Evolutionary conservation across 768 basidiomycete species (phyloP), one percentile per base, ranked within the genome.

Genomic region (Amanita jacksonii): DNA sequence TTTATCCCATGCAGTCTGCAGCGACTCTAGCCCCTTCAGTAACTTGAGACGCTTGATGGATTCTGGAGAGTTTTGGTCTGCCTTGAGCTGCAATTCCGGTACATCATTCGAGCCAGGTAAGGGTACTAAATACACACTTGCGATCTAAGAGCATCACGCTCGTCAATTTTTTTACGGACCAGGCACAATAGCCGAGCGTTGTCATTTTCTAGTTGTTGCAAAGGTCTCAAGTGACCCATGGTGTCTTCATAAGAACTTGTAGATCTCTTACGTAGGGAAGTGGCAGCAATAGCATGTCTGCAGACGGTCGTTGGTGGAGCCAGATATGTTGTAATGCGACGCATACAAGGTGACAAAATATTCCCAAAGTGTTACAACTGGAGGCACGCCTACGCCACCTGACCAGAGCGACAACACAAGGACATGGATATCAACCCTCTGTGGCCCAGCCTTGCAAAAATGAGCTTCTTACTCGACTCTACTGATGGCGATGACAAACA

Each of bases 1-100:
- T 18, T 68, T 58, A 22, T 74, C 62, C 87, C 88, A 93, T 8
- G 80, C 81, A 8, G 66, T 59, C 28, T 75, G 70, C 3, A 92
- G 62, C 2, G 77, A 69, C 51, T 87, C 82, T 9, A 81, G 59
- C 45, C 88, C 83, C 50, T 82, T 84, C 34, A 83, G 58, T 19
- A 74, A 69, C 49, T 78, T 79, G 1, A 82, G 70, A 8, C 68
- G 63, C 8, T 63, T 58, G 42, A 86, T 74, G 50, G 82, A 78
- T 34, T 75, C 75, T 6, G 68, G 62, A 12, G 72, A 68, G 3
- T 74, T 70, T 60, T 73, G 65, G 40, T 69, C 63, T 8, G 73
- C 71, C 3, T 77, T 72, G 18, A 79, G 58, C 79, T 81, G 43
- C 1, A 34, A 23, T 27, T 22, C 19, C 25, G 25, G 45, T 38